phyloP scores from a whole-genome alignment of 768 basidiomycete genomes.

The Paxillus rubicundulus region DNA sequence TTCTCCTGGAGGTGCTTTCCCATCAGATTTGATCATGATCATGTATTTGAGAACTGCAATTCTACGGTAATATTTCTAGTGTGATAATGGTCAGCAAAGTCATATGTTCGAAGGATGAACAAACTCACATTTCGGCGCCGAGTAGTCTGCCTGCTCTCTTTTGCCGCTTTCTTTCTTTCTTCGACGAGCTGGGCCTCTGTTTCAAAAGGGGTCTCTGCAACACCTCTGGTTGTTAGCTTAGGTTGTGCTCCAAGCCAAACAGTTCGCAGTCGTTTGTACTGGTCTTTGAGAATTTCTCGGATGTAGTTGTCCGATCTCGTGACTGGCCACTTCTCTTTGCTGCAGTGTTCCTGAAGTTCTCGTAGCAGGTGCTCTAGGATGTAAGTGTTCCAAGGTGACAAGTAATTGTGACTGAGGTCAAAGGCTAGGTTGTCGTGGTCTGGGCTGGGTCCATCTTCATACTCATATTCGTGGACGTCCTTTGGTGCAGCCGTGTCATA shows the following conservation, averaged over 20 bases:
- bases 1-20: not conserved
- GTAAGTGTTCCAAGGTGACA: constrained; percentile 3
- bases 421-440: not conserved
- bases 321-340: not conserved
- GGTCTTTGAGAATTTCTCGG: not conserved
- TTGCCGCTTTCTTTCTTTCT: not conserved
- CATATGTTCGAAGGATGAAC: not conserved
- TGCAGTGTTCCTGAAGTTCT: not conserved
- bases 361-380: constrained; percentile 3
- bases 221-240: not conserved
- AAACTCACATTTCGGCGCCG: constrained; percentile 3
- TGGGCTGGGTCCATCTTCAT: constrained; percentile 7
- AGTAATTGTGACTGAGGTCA: not conserved
- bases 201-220: not conserved
- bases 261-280: constrained; percentile 4
- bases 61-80: constrained; percentile 1
- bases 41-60: not conserved
- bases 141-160: constrained; percentile 1
- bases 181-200: not conserved
- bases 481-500: not conserved
- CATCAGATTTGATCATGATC: not conserved
- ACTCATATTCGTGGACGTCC: constrained; percentile 5
- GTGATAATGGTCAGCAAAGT: not conserved
- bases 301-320: constrained; percentile 1
- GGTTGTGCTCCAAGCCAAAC: constrained; percentile 1